Evolutionary conservation across 2,329 filamentous ascomycete species (phyloP).

Genomic region (Blastomyces gilchristii): DNA sequence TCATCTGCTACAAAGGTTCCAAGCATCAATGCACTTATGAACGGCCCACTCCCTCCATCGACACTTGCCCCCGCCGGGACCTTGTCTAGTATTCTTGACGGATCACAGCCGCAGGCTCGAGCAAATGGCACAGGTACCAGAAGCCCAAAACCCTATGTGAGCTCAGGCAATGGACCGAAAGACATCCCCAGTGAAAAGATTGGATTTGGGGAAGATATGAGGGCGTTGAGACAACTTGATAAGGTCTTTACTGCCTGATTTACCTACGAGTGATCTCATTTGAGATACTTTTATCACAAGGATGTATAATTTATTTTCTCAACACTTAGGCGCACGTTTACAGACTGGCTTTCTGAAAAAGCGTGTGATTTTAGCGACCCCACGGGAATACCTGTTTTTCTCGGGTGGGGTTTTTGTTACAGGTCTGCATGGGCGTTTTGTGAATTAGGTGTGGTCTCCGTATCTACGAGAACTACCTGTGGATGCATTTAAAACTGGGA

Average conservation of each 20-base stretch:
- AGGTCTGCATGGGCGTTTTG: neutral
- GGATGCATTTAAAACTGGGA: neutral
- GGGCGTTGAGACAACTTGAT: conserved; percentile 57
- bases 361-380: neutral
- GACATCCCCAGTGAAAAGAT: conserved; percentile 49
- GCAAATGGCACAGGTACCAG: neutral
- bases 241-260: conserved; percentile 37
- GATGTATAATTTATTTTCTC: neutral
- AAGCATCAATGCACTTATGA: conserved; percentile 42
- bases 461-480: neutral
- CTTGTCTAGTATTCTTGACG: conserved; percentile 19
- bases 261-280: neutral
- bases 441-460: neutral
- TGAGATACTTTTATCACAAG: neutral
- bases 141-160: conserved; percentile 12
- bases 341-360: conserved; percentile 1
- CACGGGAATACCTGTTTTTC: neutral
- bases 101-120: conserved; percentile 12
- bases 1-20: conserved; percentile 40
- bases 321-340: neutral
- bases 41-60: conserved; percentile 23
- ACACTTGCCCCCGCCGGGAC: conserved; percentile 17
- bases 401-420: neutral
- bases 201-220: conserved; percentile 52
- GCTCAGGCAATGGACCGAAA: conserved; percentile 31